These are phyloP conservation scores for Fraxinus anomala DNA, from an alignment of 257 asterid genomes.

Conservation along the genomic window DNA sequence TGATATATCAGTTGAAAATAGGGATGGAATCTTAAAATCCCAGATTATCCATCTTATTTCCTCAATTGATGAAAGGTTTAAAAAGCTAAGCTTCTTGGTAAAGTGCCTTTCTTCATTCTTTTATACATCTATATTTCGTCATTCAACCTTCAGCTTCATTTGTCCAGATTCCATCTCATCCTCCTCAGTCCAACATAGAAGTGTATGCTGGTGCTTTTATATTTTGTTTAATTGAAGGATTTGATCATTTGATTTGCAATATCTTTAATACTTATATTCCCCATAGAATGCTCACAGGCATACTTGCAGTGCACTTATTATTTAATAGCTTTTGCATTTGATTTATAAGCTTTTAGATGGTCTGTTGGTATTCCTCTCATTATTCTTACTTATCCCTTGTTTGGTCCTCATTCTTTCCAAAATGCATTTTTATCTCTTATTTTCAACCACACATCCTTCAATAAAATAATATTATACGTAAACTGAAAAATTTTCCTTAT, in stretches of 20 bases:
- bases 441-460: no score
- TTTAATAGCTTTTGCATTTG: background rate
- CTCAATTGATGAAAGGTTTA: conserved; percentile 84
- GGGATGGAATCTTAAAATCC: conserved; percentile 89
- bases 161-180: conserved; percentile 14
- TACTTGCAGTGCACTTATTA: background rate
- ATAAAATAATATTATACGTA: no score
- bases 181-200: background rate
- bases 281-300: background rate
- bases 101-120: conserved; percentile 27
- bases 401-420: no score
- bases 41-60: conserved; percentile 64
- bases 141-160: conserved; percentile 20
- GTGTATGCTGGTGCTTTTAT: background rate
- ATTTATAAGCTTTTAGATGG: background rate
- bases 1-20: conserved; percentile 92
- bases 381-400: background rate
- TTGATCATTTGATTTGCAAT: background rate
- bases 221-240: conserved; percentile 4
- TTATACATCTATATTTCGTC: conserved; percentile 9
- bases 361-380: background rate
- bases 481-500: no score
- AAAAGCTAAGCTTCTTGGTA: conserved; percentile 90
- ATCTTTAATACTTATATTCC: background rate
- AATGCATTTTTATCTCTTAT: no score